Evolutionary conservation across 495 filamentous ascomycete genomes (phyloP).

Genomic region (Trichoderma asperelloides): DNA sequence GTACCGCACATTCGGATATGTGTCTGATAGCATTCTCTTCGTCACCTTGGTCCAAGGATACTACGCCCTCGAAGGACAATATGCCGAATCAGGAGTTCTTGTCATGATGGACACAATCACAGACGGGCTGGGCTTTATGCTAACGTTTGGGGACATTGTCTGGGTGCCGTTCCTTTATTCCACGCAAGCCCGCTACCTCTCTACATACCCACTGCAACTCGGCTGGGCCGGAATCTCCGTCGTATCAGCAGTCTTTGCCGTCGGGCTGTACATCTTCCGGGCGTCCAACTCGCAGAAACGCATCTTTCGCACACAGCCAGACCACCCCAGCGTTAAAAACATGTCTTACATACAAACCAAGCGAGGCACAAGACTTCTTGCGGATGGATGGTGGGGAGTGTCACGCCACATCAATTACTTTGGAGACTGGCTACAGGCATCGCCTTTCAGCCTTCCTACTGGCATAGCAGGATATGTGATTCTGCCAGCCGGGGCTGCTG

Average conservation of each 20-base stretch:
- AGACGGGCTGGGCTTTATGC: conserved; percentile 94
- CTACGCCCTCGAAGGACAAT: conserved; percentile 77
- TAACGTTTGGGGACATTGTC: conserved; percentile 84
- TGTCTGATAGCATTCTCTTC: conserved; percentile 83
- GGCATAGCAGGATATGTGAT: conserved; percentile 73
- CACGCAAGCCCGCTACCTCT: conserved; percentile 79
- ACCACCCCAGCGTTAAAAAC: conserved; percentile 69
- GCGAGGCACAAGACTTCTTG: conserved; percentile 68
- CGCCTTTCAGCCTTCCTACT: conserved; percentile 86
- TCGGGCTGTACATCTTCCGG: conserved; percentile 86
- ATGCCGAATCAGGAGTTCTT: conserved; percentile 83
- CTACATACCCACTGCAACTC: conserved; percentile 69
- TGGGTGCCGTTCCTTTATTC: conserved; percentile 92
- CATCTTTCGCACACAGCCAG: conserved; percentile 78
- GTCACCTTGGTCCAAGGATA: conserved; percentile 68
- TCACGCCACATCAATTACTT: conserved; percentile 95
- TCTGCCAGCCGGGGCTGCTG: conserved; percentile 38
- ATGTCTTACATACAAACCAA: conserved; percentile 84
- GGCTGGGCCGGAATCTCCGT: conserved; percentile 54
- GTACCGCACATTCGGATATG: conserved; percentile 69
- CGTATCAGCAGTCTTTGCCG: conserved; percentile 54
- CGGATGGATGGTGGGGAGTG: conserved; percentile 89
- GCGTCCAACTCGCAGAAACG: conserved; percentile 90
- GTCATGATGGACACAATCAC: conserved; percentile 94
- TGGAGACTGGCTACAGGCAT: conserved; percentile 91